Percentiles rank a stretch among this genome's conserved stretches.
Evolutionary conservation across 1,284 basidiomycete genomes (phyloP).

Genomic region (Cryptococcus amylolentus): DNA sequence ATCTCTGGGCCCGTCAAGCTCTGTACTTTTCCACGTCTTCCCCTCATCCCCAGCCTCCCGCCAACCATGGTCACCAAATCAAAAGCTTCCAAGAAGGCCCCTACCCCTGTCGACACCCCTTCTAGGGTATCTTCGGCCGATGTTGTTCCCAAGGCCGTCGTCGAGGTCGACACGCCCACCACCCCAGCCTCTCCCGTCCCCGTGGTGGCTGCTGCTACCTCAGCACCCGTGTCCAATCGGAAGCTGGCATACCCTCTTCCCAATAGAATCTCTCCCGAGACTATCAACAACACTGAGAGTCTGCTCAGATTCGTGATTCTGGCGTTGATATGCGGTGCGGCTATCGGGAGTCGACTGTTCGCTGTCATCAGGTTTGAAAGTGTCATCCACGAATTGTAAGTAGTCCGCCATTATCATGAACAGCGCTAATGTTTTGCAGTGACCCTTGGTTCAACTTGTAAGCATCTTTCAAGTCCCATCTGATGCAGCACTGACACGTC

Average conservation of each 20-base stretch:
- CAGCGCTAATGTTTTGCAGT: slow-evolving; percentile 50
- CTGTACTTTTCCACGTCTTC: background rate
- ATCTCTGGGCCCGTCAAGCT: background rate
- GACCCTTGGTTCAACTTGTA: slow-evolving; percentile 98
- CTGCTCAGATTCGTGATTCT: slow-evolving; percentile 82
- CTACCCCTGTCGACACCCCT: background rate
- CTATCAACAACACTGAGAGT: slow-evolving; percentile 75
- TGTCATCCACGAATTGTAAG: slow-evolving; percentile 98
- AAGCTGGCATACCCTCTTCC: slow-evolving; percentile 47
- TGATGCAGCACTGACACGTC: background rate
- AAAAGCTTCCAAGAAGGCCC: slow-evolving; percentile 1
- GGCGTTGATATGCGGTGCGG: slow-evolving; percentile 82
- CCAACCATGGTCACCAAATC: slow-evolving; percentile 7
- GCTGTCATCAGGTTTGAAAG: slow-evolving; percentile 98
- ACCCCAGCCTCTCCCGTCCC: background rate
- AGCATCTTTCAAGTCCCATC: slow-evolving; percentile 43
- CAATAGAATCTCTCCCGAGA: slow-evolving; percentile 52
- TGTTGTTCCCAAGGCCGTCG: background rate
- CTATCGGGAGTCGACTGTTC: slow-evolving; percentile 92
- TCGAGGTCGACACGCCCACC: slow-evolving; percentile 1
- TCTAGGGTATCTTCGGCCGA: background rate
- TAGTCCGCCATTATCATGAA: slow-evolving; percentile 26
- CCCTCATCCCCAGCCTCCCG: background rate
- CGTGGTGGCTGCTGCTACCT: background rate
- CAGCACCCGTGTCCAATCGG: background rate